Percentiles rank a stretch among this genome's conserved stretches.
These are phyloP conservation scores for Tanacetum coccineum DNA, from an alignment of 129 eudicot species.

Conservation along the genomic window DNA sequence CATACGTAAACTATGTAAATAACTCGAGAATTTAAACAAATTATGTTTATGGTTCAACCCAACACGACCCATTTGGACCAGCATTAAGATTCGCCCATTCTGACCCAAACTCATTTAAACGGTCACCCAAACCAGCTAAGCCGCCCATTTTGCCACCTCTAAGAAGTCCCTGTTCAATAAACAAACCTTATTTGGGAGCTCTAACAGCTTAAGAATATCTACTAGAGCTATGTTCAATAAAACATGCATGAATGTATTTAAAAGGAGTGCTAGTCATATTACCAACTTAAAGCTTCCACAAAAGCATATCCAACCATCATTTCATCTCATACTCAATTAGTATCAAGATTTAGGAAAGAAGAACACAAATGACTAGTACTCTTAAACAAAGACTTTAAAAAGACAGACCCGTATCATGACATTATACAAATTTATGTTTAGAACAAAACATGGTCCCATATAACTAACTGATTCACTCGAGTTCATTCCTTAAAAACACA, in stretches of 20 bases:
- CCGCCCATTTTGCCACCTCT: conserved; percentile 1
- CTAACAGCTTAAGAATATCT: neutral
- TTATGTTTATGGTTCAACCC: neutral
- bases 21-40: no score
- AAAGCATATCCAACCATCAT: conserved; percentile 21
- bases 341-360: conserved; percentile 24
- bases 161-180: neutral
- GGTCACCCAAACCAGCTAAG: neutral
- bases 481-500: no score
- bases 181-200: neutral
- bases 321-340: conserved; percentile 5
- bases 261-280: conserved; percentile 11
- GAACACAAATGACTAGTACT: conserved; percentile 2
- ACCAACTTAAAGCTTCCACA: conserved; percentile 12
- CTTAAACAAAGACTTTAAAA: conserved; percentile 25
- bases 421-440: conserved; percentile 49
- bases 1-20: neutral
- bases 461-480: no score
- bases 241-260: neutral
- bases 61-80: neutral
- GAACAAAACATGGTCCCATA: no score
- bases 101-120: neutral
- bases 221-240: neutral
- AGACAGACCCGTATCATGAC: conserved; percentile 4
- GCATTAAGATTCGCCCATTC: neutral